Base-by-base conservation (phyloP, 345 rosid genomes). In the Pistacia vera region DNA sequence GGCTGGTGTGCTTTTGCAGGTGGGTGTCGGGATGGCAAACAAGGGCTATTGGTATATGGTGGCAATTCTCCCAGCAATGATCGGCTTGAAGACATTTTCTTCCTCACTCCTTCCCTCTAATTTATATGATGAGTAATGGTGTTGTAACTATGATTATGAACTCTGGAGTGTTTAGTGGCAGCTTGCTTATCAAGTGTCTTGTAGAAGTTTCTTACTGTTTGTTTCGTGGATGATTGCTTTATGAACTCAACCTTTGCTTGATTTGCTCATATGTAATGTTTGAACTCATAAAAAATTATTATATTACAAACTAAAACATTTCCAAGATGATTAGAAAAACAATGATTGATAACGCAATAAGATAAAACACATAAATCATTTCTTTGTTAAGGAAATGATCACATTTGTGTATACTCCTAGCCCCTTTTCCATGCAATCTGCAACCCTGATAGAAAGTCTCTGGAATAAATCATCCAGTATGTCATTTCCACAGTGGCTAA, bases 1-100 rank as follows among this genome's bases (percentile, higher is more conserved):
- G 97, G 97, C 14, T 95, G 97, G 98, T 93, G 94, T n/a, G 97
- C 97, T 2, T 95, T 85, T 48, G 89, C 89, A 0, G 79, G 86
- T 11, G 93, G 92, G 5, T 30, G 65, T 64, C 58, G 80, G 61
- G 84, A 81, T 7, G 94, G 90, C 46, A 79, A 91, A 60, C 61
- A 75, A 30, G 97, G 98, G 1, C 68, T 93, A 9, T 35, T 95
- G 81, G 97, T 93, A 6, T 93, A 80, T 22, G 98, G 97, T 44
- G 97, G 97, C 51, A 92, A 91, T 75, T 92, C 97, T 14, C 25
- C 97, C 0, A 91, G 87, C 49, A 95, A 93, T 28, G 97, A 93
- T 74, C 79, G 98, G 88, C 95, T 93, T 66, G 98, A 83, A 71
- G 98, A 95, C 82, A 87, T 95, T 58, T 90, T 81, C 91, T 88